A percentile compares a stretch with the other conserved stretches of the same genome.
Conservation (phyloP, 306 rosid species). For the Prunus fruticosa region DNA sequence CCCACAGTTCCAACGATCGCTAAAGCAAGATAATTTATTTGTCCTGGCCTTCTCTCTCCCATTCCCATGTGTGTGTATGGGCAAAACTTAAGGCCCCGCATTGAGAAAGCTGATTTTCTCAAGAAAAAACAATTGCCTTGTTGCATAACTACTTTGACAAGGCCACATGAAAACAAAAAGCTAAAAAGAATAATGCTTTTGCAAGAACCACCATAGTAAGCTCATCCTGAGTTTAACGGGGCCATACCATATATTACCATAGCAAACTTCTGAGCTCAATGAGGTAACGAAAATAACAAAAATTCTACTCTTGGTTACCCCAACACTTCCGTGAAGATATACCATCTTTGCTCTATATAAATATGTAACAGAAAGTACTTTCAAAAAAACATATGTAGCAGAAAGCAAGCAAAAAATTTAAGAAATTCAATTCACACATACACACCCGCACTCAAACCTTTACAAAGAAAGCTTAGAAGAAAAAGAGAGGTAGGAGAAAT, state of each 20-base stretch:
- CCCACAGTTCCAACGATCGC: not conserved
- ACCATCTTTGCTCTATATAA: not conserved
- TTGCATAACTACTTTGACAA: conserved; percentile 12
- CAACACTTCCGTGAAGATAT: conserved; percentile 1
- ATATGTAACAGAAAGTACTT: not conserved
- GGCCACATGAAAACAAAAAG: conserved; percentile 7
- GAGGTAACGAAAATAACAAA: conserved; percentile 4
- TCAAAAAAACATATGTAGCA: not conserved
- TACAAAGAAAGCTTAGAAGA: not conserved
- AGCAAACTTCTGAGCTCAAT: not conserved
- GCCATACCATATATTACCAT: not conserved
- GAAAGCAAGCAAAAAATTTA: not conserved
- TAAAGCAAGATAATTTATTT: not conserved
- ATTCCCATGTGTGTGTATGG: not conserved
- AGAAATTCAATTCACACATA: not conserved
- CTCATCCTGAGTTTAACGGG: too few species aligned
- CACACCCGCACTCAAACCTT: not conserved
- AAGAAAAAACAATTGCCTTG: not conserved
- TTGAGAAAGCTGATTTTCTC: not conserved
- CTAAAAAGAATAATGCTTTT: not conserved
- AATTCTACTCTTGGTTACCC: conserved; percentile 3
- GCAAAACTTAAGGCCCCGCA: not conserved
- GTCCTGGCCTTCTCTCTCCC: not conserved
- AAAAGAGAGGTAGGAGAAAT: conserved; percentile 15
- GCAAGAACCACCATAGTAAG: not conserved